Conservation (phyloP, 2,329 filamentous ascomycete genomes). For the Endoconidiophora polonica region DNA sequence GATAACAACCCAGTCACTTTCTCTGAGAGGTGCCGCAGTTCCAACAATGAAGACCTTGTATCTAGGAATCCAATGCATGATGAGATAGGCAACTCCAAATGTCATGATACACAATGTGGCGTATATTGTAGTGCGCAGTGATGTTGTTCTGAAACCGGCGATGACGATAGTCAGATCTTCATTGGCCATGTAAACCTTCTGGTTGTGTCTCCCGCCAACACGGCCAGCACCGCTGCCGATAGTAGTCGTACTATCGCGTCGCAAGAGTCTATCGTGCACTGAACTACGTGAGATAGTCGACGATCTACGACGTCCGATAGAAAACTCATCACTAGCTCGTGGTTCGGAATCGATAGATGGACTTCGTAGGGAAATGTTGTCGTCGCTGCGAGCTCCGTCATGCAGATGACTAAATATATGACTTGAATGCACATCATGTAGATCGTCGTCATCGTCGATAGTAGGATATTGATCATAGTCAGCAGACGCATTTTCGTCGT, state of each 20-base stretch:
- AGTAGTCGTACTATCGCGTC: slow-evolving; percentile 54
- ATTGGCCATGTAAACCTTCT: slow-evolving; percentile 84
- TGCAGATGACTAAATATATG: background rate
- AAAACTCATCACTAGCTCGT: slow-evolving; percentile 26
- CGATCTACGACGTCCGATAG: slow-evolving; percentile 41
- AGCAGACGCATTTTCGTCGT: slow-evolving; percentile 13
- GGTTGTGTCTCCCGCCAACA: slow-evolving; percentile 33
- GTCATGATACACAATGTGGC: slow-evolving; percentile 53
- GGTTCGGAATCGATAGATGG: slow-evolving; percentile 25
- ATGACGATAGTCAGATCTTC: slow-evolving; percentile 91
- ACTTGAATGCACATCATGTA: slow-evolving; percentile 21
- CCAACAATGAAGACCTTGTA: slow-evolving; percentile 72
- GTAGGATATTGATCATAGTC: background rate
- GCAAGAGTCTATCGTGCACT: slow-evolving; percentile 48
- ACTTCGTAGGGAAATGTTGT: background rate
- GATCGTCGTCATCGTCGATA: slow-evolving; percentile 21
- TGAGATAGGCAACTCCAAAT: slow-evolving; percentile 61
- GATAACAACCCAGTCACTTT: slow-evolving; percentile 81
- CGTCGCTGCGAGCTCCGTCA: background rate
- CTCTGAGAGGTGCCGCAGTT: slow-evolving; percentile 46
- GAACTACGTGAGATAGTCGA: slow-evolving; percentile 42
- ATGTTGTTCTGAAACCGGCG: slow-evolving; percentile 73
- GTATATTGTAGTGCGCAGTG: slow-evolving; percentile 52
- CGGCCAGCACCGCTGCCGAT: slow-evolving; percentile 49
- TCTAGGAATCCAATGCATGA: slow-evolving; percentile 78